These are phyloP conservation scores for Penicillium fuscoglaucum DNA, from an alignment of 2,329 filamentous ascomycete species.

Conservation along the genomic window DNA sequence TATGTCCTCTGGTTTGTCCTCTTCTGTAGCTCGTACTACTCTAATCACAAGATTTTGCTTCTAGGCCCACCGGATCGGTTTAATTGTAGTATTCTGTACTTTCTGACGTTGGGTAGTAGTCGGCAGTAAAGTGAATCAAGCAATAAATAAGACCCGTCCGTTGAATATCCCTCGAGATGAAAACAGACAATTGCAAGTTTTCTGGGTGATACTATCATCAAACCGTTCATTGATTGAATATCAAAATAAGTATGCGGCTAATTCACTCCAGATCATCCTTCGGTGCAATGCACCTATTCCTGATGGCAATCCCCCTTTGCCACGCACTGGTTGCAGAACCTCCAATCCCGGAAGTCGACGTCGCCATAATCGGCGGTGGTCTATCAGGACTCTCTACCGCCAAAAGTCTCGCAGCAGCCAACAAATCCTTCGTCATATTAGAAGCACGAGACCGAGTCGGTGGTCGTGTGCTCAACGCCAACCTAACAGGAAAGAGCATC, in stretches of 20 bases:
- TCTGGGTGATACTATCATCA: neutral
- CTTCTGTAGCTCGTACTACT: neutral
- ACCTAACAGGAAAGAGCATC: slow-evolving; percentile 16
- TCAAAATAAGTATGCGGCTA: neutral
- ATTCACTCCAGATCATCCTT: too few species aligned
- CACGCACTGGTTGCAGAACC: neutral
- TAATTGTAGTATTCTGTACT: neutral
- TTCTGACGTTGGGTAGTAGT: neutral
- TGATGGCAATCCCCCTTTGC: neutral
- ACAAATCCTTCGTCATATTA: slow-evolving; percentile 13
- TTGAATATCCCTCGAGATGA: neutral
- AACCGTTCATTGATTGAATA: neutral
- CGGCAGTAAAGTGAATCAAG: neutral
- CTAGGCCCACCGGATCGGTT: neutral
- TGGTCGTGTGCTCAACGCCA: slow-evolving; percentile 16
- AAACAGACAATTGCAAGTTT: neutral
- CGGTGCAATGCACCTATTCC: neutral
- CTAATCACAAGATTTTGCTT: neutral
- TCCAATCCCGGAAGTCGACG: neutral
- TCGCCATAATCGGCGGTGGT: slow-evolving; percentile 5
- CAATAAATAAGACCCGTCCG: neutral
- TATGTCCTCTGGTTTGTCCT: neutral
- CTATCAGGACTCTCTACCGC: slow-evolving; percentile 4
- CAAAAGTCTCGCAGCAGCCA: slow-evolving; percentile 10
- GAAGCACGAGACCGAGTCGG: slow-evolving; percentile 24